These are phyloP conservation scores for Aspergillus amoenus DNA, from an alignment of 2,329 filamentous ascomycete species.

Conservation along the genomic window DNA sequence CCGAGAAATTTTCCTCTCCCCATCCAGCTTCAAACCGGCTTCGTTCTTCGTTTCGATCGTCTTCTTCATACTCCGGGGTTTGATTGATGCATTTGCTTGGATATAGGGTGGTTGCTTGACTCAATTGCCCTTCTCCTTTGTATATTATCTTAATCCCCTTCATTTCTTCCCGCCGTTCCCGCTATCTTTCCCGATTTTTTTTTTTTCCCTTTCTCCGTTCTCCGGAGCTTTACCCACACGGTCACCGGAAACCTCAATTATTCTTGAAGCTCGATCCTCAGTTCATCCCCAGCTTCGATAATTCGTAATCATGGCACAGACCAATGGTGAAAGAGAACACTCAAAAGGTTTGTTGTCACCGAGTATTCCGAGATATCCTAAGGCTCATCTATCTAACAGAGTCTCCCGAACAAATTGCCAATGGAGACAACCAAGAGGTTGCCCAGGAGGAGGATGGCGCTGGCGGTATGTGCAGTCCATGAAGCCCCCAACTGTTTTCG, in stretches of 20 bases:
- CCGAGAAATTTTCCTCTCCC: conserved; percentile 42
- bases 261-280: background rate
- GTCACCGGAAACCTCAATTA: background rate
- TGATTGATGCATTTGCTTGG: conserved; percentile 30
- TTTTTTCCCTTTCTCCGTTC: conserved; percentile 18
- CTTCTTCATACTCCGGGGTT: conserved; percentile 16
- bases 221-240: conserved; percentile 4
- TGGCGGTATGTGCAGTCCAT: conserved; percentile 31
- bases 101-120: conserved; percentile 33
- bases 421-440: conserved; percentile 35
- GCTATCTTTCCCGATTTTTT: conserved; percentile 6
- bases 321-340: conserved; percentile 40
- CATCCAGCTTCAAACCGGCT: conserved; percentile 25
- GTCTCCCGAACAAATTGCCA: conserved; percentile 36
- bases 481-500: too few species aligned
- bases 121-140: conserved; percentile 34
- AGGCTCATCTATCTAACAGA: conserved; percentile 28
- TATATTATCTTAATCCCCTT: conserved; percentile 31
- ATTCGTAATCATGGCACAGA: conserved; percentile 37
- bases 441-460: conserved; percentile 35
- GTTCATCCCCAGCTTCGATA: conserved; percentile 9
- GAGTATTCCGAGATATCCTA: background rate
- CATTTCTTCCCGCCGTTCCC: conserved; percentile 12
- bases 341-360: conserved; percentile 35
- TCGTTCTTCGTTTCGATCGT: conserved; percentile 18